Evolutionary conservation across 1,284 basidiomycete species (phyloP), one percentile per base, ranked within the genome.

Genomic region (Caloboletus inedulis): DNA sequence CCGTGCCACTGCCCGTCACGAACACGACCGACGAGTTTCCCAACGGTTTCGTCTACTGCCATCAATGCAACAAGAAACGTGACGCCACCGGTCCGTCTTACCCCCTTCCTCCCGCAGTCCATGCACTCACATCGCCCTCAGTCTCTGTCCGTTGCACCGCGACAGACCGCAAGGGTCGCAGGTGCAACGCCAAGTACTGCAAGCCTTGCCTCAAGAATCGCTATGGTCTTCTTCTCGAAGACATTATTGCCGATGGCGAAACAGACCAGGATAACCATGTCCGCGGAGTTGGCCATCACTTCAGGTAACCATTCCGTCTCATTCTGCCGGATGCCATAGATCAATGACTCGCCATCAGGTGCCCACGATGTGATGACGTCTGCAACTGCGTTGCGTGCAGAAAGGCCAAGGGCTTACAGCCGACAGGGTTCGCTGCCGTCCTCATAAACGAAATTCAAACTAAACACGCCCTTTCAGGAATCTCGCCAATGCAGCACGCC

Each of bases 341-440:
- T 62, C 57, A 25, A 47, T 49, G 27, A 49, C 51, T 43, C 43
- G 51, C 43, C 50, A 47, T 47, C 55, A 89, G 87, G 62, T 90
- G 87, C 58, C 85, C 85, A 16, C 79, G 75, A 62, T 90, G 87
- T 56, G 72, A 75, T 49, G 80, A 77, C 58, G 69, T 73, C 4
- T 90, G 87, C 67, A 87, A 82, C 62, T 90, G 87, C 56, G 73
- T 76, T 35, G 64, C 61, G 2, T 90, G 87, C 67, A 77, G 81
- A 49, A 86, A 82, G 67, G 70, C 76, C 12, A 77, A 81, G 63
- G 83, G 85, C 14, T 70, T 85, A 34, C 74, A 76, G 43, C 74
- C 82, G 1, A 76, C 76, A 25, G 82, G 83, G 86, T 86, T 34
- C 19, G 67, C 49, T 16, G 21, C 23, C 14, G 19, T 43, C 18